phyloP scores from a whole-genome alignment of 352 stramenopile genomes.

The Pythium rishiriense region DNA sequence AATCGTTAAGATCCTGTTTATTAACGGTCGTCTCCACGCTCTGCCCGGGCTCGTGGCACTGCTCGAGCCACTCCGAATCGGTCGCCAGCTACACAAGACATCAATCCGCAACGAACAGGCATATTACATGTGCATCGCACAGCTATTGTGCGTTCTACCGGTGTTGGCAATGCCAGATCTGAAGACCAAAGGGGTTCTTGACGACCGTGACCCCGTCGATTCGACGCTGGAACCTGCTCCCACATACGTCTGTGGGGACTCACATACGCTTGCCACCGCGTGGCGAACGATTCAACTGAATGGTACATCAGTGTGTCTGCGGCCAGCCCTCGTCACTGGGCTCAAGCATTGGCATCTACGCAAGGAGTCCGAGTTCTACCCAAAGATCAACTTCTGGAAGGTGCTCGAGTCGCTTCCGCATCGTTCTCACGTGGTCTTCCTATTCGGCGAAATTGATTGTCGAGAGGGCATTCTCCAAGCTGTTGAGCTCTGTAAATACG shows the following conservation, averaged over 20 bases:
- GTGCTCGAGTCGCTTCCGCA: slow-evolving; percentile 56
- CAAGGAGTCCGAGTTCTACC: slow-evolving; percentile 88
- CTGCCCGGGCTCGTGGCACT: slow-evolving; percentile 55
- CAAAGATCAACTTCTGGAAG: slow-evolving; percentile 89
- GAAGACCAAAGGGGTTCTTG: neutral
- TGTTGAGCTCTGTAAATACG: slow-evolving; percentile 87
- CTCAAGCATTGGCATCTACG: slow-evolving; percentile 95
- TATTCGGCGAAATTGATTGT: slow-evolving; percentile 96
- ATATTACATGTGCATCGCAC: slow-evolving; percentile 87
- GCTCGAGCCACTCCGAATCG: slow-evolving; percentile 66
- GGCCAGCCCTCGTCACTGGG: slow-evolving; percentile 87
- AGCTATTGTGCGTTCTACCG: slow-evolving; percentile 64
- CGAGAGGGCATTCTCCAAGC: slow-evolving; percentile 90
- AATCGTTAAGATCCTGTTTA: slow-evolving; percentile 84
- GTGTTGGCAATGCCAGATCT: slow-evolving; percentile 17
- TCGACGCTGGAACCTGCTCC: neutral
- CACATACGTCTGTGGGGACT: slow-evolving; percentile 92
- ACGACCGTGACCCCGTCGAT: slow-evolving; percentile 1
- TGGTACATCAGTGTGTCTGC: slow-evolving; percentile 25
- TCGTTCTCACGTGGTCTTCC: slow-evolving; percentile 81
- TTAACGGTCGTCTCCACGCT: slow-evolving; percentile 49
- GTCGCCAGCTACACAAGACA: slow-evolving; percentile 72
- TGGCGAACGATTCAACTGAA: slow-evolving; percentile 69
- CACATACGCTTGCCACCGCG: slow-evolving; percentile 86
- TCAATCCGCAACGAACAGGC: slow-evolving; percentile 85